Conservation (phyloP, 1,284 basidiomycete species). For the Fomes fomentarius region DNA sequence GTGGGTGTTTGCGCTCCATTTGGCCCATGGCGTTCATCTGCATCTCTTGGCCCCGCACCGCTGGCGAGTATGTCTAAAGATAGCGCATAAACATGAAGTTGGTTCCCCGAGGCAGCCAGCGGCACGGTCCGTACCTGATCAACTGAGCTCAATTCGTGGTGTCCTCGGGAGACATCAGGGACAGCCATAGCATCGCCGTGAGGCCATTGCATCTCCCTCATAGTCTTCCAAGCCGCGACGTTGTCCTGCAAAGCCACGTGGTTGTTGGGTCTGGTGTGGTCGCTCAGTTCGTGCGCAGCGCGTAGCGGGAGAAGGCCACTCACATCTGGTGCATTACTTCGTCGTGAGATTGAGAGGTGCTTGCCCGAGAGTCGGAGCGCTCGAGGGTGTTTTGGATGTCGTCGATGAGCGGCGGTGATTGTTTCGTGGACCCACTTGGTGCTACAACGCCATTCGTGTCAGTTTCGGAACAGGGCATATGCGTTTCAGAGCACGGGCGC, state of each 20-base stretch:
- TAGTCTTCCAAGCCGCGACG: conserved; percentile 30
- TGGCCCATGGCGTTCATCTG: conserved; percentile 29
- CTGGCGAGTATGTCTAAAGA: conserved; percentile 23
- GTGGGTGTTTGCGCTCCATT: conserved; percentile 34
- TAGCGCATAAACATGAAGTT: conserved; percentile 7
- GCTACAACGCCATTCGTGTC: conserved; percentile 10
- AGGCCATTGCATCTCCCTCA: conserved; percentile 32
- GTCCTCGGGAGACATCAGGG: conserved; percentile 21
- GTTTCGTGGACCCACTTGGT: conserved; percentile 20
- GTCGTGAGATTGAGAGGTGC: conserved; percentile 24
- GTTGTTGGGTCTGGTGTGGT: conserved; percentile 17
- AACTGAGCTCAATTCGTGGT: conserved; percentile 25
- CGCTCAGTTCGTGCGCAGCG: conserved; percentile 9
- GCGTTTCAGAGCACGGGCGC: background rate
- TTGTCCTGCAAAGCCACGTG: conserved; percentile 28
- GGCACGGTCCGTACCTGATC: conserved; percentile 24
- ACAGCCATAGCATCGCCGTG: conserved; percentile 28
- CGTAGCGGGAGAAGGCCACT: conserved; percentile 5
- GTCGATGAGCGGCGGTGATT: conserved; percentile 23
- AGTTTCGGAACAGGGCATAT: background rate
- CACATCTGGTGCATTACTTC: conserved; percentile 25
- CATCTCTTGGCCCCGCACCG: conserved; percentile 27
- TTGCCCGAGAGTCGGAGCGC: conserved; percentile 24
- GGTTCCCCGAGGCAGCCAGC: background rate
- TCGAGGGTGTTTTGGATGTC: conserved; percentile 22